Conservation (phyloP, 169 alveolate genomes). For the Ichthyophthirius multifiliis region DNA sequence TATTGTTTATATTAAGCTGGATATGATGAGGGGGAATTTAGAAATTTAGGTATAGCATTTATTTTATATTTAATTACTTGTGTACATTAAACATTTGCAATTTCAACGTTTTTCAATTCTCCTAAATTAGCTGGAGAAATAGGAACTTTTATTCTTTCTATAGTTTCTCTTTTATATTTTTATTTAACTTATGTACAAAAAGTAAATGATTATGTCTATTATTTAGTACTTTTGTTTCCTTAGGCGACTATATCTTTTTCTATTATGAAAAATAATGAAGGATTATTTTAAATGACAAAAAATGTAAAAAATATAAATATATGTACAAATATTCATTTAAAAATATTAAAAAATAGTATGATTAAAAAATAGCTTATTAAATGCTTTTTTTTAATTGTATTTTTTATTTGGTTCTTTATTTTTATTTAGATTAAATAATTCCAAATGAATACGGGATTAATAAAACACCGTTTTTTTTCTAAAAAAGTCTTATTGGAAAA, state of each 20-base stretch:
- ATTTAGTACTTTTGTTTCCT: background rate
- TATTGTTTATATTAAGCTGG: background rate
- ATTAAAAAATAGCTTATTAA: background rate
- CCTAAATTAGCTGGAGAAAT: slow-evolving; percentile 42
- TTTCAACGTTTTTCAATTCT: slow-evolving; percentile 13
- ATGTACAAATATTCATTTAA: background rate
- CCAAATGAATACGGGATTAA: slow-evolving; percentile 67
- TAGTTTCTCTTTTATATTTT: background rate
- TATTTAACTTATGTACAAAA: background rate
- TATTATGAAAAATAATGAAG: too few relatives aligned
- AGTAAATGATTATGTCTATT: background rate
- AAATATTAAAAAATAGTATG: background rate
- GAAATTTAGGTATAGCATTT: background rate
- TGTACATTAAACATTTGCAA: slow-evolving; percentile 10
- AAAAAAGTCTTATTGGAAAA: too few relatives aligned
- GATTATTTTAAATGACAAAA: background rate
- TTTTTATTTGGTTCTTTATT: slow-evolving; percentile 8
- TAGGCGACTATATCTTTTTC: too few relatives aligned
- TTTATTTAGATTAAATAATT: slow-evolving; percentile 63
- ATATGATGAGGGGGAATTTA: background rate
- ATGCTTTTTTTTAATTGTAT: background rate
- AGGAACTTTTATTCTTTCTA: slow-evolving; percentile 16
- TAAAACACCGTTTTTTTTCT: slow-evolving; percentile 42
- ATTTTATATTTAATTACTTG: background rate
- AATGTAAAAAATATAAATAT: background rate